Percentiles rank a stretch among this genome's conserved stretches.
Conservation (phyloP, 768 basidiomycete species). For the Russula brevipes region DNA sequence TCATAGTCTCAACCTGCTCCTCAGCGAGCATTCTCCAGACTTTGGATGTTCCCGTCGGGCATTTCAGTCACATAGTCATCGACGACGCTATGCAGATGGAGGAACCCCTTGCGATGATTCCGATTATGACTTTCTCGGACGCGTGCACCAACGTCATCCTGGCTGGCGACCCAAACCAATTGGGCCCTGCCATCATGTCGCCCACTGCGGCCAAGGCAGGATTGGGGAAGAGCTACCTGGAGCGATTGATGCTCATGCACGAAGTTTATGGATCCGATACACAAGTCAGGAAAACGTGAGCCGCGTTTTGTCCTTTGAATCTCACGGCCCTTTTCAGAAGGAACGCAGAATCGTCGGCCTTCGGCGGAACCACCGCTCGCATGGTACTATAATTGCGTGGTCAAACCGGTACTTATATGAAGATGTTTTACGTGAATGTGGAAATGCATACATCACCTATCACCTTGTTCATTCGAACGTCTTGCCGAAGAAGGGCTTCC, state of each 20-base stretch:
- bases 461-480: conserved; percentile 28
- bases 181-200: conserved; percentile 36
- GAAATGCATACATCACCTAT: conserved; percentile 28
- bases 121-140: conserved; percentile 34
- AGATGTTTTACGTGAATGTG: conserved; percentile 32
- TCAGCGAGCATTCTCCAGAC: conserved; percentile 45
- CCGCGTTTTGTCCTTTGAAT: background rate
- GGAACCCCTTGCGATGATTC: conserved; percentile 52
- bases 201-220: conserved; percentile 29
- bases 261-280: conserved; percentile 30
- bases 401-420: conserved; percentile 46
- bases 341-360: conserved; percentile 26
- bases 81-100: conserved; percentile 63
- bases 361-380: conserved; percentile 22
- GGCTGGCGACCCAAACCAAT: conserved; percentile 37
- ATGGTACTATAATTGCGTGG: conserved; percentile 44
- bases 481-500: conserved; percentile 30
- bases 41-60: conserved; percentile 46
- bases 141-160: conserved; percentile 36
- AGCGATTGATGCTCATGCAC: conserved; percentile 33
- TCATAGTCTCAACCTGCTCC: conserved; percentile 55
- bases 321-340: background rate
- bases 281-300: conserved; percentile 33
- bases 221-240: conserved; percentile 34
- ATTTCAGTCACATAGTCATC: conserved; percentile 56